A percentile compares a stretch with the other conserved stretches of the same genome.
Conservation (phyloP, 768 basidiomycete species). For the Boletus vinaceobasis region DNA sequence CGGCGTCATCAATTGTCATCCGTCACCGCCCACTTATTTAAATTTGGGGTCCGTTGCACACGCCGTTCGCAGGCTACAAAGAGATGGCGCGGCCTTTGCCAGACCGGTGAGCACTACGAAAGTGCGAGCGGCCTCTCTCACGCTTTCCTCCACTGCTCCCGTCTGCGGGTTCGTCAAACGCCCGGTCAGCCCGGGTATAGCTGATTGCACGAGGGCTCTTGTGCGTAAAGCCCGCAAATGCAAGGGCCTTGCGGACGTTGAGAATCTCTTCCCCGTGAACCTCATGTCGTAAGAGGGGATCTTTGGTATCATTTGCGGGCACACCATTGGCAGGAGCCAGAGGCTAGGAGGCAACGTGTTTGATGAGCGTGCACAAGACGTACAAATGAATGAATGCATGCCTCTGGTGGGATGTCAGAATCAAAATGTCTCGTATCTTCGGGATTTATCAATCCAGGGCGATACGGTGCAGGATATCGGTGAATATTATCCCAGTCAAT, state of each 20-base stretch:
- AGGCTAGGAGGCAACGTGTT: constrained; percentile 52
- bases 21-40: constrained; percentile 15
- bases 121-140: constrained; percentile 61
- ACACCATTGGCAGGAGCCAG: constrained; percentile 86
- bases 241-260: constrained; percentile 85
- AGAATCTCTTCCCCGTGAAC: constrained; percentile 83
- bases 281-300: constrained; percentile 84
- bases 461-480: constrained; percentile 80
- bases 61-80: constrained; percentile 49
- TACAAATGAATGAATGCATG: constrained; percentile 38
- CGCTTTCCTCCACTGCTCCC: constrained; percentile 46
- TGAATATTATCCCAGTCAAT: constrained; percentile 91
- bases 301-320: constrained; percentile 78
- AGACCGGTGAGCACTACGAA: constrained; percentile 58
- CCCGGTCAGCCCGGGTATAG: constrained; percentile 72
- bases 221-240: constrained; percentile 90
- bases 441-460: constrained; percentile 74
- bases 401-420: constrained; percentile 89
- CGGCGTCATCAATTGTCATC: constrained; percentile 28
- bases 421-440: constrained; percentile 96
- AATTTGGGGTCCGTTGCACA: constrained; percentile 27
- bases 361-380: constrained; percentile 25
- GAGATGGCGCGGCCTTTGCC: constrained; percentile 82
- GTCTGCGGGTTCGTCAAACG: constrained; percentile 58
- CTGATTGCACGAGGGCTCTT: constrained; percentile 79